phyloP scores from a whole-genome alignment of 1,284 basidiomycete species.

The Heterobasidion occidentale region DNA sequence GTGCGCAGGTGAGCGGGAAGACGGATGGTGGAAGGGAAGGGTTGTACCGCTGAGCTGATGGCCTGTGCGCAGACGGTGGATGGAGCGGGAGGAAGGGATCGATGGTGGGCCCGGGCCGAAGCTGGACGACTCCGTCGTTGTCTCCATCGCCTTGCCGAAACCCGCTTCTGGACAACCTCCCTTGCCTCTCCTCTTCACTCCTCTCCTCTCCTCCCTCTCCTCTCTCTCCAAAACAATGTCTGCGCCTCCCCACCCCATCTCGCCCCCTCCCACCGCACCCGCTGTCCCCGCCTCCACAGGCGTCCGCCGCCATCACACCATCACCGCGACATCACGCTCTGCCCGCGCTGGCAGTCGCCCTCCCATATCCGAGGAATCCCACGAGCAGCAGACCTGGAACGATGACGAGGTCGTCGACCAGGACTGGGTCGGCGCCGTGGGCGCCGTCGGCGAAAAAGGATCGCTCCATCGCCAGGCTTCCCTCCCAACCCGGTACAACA shows the following conservation, averaged over 20 bases:
- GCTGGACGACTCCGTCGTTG: not conserved
- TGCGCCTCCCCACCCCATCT: slow-evolving; percentile 23
- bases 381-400: slow-evolving; percentile 55
- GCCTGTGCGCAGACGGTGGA: not conserved
- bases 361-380: slow-evolving; percentile 59
- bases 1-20: too few species aligned
- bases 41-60: too few species aligned
- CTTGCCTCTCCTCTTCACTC: not conserved
- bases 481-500: slow-evolving; percentile 72
- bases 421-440: slow-evolving; percentile 72
- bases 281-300: slow-evolving; percentile 16
- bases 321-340: slow-evolving; percentile 65
- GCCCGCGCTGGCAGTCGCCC: slow-evolving; percentile 53
- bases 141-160: not conserved
- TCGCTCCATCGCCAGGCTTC: slow-evolving; percentile 71
- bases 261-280: slow-evolving; percentile 23
- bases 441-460: slow-evolving; percentile 74
- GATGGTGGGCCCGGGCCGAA: not conserved
- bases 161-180: not conserved
- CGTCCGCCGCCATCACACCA: slow-evolving; percentile 77
- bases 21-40: too few species aligned
- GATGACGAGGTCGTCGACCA: slow-evolving; percentile 72
- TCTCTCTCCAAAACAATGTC: slow-evolving; percentile 21
- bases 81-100: not conserved
- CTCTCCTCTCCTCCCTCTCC: not conserved